Percentiles rank a stretch among this genome's conserved stretches.
Conservation (phyloP, 2,329 filamentous ascomycete species). For the Colletotrichum agaves region DNA sequence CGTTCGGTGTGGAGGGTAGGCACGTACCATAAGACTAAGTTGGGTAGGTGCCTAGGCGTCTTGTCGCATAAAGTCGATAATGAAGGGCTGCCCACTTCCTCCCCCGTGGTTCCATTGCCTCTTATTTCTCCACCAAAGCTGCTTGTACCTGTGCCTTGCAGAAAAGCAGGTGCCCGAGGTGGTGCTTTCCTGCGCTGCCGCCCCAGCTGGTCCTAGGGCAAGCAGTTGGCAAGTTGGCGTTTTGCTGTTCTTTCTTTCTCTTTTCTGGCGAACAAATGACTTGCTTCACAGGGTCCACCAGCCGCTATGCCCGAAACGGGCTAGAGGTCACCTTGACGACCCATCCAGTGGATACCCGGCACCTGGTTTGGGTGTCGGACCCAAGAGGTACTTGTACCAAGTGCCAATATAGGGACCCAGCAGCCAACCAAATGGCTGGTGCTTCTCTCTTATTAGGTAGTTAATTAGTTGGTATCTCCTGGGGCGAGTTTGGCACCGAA, state of each 20-base stretch:
- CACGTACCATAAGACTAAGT: background rate
- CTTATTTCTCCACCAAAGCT: background rate
- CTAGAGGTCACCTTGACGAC: background rate
- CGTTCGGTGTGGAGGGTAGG: slow-evolving; percentile 3
- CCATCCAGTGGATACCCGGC: background rate
- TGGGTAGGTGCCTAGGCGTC: background rate
- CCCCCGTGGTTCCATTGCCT: background rate
- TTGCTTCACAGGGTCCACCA: background rate
- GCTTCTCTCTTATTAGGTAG: no score
- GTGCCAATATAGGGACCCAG: no score
- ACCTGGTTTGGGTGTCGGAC: background rate
- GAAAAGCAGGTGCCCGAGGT: background rate
- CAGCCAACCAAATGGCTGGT: no score
- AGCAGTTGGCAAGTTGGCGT: slow-evolving; percentile 10
- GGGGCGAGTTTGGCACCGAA: background rate
- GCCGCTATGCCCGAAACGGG: background rate
- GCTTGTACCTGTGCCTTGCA: slow-evolving; percentile 20
- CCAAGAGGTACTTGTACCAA: slow-evolving; percentile 22
- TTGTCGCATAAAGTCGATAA: background rate
- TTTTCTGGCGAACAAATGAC: background rate
- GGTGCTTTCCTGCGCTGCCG: slow-evolving; percentile 9
- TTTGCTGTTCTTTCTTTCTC: slow-evolving; percentile 1
- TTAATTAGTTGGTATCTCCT: no score
- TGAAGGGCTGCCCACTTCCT: background rate
- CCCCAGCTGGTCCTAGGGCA: background rate